Evolutionary conservation across 2,329 filamentous ascomycete species (phyloP).

Genomic region (Calonectria henricotiae): DNA sequence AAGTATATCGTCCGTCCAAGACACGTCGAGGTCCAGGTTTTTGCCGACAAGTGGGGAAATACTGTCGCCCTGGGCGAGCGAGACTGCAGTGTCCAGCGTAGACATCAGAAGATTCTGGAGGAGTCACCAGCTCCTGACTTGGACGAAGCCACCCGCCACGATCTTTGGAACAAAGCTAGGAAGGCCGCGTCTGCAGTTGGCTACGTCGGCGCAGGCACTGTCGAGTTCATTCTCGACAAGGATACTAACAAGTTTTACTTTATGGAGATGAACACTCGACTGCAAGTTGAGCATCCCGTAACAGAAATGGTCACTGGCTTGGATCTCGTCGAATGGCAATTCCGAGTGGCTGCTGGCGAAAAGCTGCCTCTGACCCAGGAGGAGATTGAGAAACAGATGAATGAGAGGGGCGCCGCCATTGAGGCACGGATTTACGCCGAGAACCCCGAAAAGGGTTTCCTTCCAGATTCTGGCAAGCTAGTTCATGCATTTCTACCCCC

Average conservation of each 20-base stretch:
- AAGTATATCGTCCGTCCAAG: slow-evolving; percentile 84
- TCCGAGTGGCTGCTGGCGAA: slow-evolving; percentile 79
- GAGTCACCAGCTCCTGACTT: slow-evolving; percentile 86
- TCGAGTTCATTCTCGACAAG: slow-evolving; percentile 93
- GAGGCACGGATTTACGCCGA: slow-evolving; percentile 98
- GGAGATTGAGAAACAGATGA: slow-evolving; percentile 83
- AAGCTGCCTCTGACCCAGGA: slow-evolving; percentile 71
- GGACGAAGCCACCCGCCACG: slow-evolving; percentile 71
- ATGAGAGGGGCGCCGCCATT: slow-evolving; percentile 86
- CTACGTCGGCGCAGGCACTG: slow-evolving; percentile 92
- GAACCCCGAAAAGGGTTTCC: slow-evolving; percentile 91
- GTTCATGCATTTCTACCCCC: slow-evolving; percentile 85
- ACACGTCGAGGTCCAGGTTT: slow-evolving; percentile 93
- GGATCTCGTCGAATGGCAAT: slow-evolving; percentile 95
- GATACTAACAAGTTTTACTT: slow-evolving; percentile 86
- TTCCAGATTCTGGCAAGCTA: slow-evolving; percentile 92
- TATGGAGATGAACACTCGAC: slow-evolving; percentile 87
- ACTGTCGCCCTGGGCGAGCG: slow-evolving; percentile 89
- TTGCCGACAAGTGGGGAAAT: slow-evolving; percentile 85
- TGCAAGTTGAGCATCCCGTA: slow-evolving; percentile 98
- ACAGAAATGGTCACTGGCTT: slow-evolving; percentile 80
- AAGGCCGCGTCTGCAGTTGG: slow-evolving; percentile 81
- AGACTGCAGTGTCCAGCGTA: slow-evolving; percentile 88
- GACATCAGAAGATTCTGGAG: slow-evolving; percentile 93
- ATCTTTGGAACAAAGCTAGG: slow-evolving; percentile 78